Evolutionary conservation across 345 rosid genomes (phyloP).

Genomic region (Populus euphratica): DNA sequence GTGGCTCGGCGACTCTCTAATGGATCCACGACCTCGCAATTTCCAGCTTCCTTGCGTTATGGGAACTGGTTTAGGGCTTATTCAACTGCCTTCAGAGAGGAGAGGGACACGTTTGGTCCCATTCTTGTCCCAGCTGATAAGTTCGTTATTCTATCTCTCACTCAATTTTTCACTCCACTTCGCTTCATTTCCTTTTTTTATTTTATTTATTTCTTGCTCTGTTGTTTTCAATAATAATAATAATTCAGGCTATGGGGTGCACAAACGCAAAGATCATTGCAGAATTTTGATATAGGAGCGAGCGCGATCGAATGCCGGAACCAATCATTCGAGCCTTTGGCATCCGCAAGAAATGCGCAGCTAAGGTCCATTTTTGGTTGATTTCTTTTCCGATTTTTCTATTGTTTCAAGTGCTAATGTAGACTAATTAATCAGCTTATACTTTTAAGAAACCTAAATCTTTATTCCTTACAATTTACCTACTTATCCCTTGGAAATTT

Average conservation of each 20-base stretch:
- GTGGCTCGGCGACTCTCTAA: slow-evolving; percentile 58
- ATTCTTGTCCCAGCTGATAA: slow-evolving; percentile 80
- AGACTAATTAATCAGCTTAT: no score
- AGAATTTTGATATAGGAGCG: slow-evolving; percentile 96
- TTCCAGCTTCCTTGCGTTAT: slow-evolving; percentile 39
- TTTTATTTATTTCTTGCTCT: background rate
- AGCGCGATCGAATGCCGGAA: slow-evolving; percentile 90
- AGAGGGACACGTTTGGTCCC: slow-evolving; percentile 88
- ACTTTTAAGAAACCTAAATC: background rate
- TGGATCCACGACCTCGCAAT: slow-evolving; percentile 32
- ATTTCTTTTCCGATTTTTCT: background rate
- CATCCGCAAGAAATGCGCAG: slow-evolving; percentile 87
- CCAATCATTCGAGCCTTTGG: slow-evolving; percentile 96
- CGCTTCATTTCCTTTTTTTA: background rate
- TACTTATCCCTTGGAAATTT: no score
- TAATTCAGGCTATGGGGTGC: slow-evolving; percentile 84
- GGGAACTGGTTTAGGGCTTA: slow-evolving; percentile 48
- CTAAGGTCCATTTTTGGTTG: slow-evolving; percentile 50
- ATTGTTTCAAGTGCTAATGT: background rate
- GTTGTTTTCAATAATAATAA: background rate
- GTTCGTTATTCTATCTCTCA: slow-evolving; percentile 32
- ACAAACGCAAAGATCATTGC: slow-evolving; percentile 91
- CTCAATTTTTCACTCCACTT: background rate
- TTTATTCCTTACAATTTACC: no score
- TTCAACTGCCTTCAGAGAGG: slow-evolving; percentile 74